A percentile compares a stretch with the other conserved stretches of the same genome.
These are phyloP conservation scores for Mucor mucedo DNA, from an alignment of 371 early-diverging fungal species.

Conservation along the genomic window DNA sequence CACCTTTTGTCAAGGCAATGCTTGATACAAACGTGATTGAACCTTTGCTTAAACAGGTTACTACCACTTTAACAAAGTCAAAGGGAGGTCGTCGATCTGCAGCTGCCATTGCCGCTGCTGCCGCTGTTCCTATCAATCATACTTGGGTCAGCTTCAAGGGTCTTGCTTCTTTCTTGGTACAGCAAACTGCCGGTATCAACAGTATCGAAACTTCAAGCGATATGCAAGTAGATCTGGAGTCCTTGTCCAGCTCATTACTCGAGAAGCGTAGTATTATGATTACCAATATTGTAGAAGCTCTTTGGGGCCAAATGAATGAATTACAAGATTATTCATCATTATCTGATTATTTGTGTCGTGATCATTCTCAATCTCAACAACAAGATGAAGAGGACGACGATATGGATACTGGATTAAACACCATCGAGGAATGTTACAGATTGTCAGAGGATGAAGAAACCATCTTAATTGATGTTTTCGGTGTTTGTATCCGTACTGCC, in stretches of 20 bases:
- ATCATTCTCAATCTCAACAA: slow-evolving; percentile 50
- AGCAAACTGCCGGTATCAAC: slow-evolving; percentile 27
- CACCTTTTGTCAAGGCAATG: slow-evolving; percentile 55
- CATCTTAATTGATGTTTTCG: slow-evolving; percentile 59
- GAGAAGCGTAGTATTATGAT: slow-evolving; percentile 39
- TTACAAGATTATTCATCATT: slow-evolving; percentile 61
- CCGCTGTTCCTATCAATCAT: slow-evolving; percentile 35
- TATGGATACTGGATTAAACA: slow-evolving; percentile 14
- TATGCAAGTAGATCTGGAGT: slow-evolving; percentile 24
- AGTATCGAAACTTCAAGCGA: slow-evolving; percentile 24
- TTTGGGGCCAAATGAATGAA: slow-evolving; percentile 57
- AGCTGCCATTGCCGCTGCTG: not conserved
- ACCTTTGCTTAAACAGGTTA: slow-evolving; percentile 50
- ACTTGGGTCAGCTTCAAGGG: slow-evolving; percentile 69
- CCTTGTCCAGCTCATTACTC: slow-evolving; percentile 8
- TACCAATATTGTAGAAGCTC: slow-evolving; percentile 56
- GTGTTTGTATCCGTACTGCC: slow-evolving; percentile 47
- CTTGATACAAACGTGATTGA: slow-evolving; percentile 51
- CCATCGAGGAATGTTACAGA: slow-evolving; percentile 47
- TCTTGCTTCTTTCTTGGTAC: slow-evolving; percentile 60
- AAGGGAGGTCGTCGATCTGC: slow-evolving; percentile 19
- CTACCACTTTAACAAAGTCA: slow-evolving; percentile 25
- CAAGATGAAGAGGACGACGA: slow-evolving; percentile 12
- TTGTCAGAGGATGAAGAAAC: slow-evolving; percentile 70
- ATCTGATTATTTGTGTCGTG: slow-evolving; percentile 62